A percentile compares a stretch with the other conserved stretches of the same genome.
These are phyloP conservation scores for Eimeria acervulina DNA, from an alignment of 169 alveolate genomes.

Conservation along the genomic window DNA sequence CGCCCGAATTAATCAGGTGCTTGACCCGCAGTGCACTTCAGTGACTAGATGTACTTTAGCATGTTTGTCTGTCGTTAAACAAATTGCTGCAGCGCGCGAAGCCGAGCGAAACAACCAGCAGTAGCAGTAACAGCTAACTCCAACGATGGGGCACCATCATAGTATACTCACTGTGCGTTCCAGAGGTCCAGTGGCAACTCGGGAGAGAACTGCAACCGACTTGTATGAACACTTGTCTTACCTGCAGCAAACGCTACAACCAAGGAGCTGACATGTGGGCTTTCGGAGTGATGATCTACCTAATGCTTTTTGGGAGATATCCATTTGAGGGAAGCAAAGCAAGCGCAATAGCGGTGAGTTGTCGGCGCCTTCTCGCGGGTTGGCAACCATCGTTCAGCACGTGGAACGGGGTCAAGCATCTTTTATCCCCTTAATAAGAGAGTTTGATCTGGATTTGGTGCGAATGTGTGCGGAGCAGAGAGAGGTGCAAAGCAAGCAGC, in stretches of 20 bases:
- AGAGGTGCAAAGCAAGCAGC: constrained; percentile 81
- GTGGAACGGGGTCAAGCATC: too few species aligned
- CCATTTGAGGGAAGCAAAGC: constrained; percentile 89
- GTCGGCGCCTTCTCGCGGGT: background rate
- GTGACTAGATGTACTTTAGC: background rate
- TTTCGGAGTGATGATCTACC: constrained; percentile 87
- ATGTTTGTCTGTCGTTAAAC: background rate
- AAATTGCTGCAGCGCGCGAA: background rate
- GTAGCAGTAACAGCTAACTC: background rate
- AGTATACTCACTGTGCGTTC: background rate
- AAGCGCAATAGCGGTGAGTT: constrained; percentile 85
- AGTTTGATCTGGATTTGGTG: background rate
- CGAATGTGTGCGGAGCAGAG: constrained; percentile 25
- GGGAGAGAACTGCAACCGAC: background rate
- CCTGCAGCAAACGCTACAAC: constrained; percentile 85
- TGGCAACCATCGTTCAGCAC: too few species aligned
- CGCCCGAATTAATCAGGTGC: constrained; percentile 89
- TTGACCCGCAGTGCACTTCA: background rate
- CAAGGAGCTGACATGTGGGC: constrained; percentile 89
- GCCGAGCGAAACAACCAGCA: background rate
- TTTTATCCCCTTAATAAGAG: background rate
- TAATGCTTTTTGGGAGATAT: constrained; percentile 88
- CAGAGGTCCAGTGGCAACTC: background rate
- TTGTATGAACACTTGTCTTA: background rate
- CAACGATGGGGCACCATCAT: background rate